Evolutionary conservation across 495 filamentous ascomycete genomes (phyloP), one percentile per base, ranked within the genome.

Genomic region (Daldinia bambusicola): DNA sequence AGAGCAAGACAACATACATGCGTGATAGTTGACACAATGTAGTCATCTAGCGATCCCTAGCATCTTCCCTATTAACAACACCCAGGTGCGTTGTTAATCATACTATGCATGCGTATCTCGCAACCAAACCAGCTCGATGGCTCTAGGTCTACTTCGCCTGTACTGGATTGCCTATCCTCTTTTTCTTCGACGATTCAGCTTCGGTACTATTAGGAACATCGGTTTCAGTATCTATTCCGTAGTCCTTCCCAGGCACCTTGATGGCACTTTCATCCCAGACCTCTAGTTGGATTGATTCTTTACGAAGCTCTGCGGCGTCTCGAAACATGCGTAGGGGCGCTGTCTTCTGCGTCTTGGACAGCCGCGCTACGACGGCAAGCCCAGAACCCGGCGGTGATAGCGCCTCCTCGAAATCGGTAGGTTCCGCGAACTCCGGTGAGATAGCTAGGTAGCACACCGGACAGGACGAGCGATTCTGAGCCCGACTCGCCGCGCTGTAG

Each of bases 361-460:
- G 20, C 30, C 75, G 38, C 4, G 61, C 73, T 20, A 74, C 64
- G n/a, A 18, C 56, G n/a, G 50, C 38, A 20, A 55, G 43, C 10
- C 63, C 61, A 12, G 61, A 70, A 9, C 61, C 71, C 1, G 2
- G 16, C 12, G 59, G 64, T 10, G 43, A 48, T 4, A 77, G 61
- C 1, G 38, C 56, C 0, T 62, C 31, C 31, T 69, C 66, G 22
- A 77, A 52, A 50, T 77, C 75, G 0, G 20, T 31, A 3, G 67
- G 51, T 9, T 40, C 37, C 10, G 73, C 70, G 43, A 30, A 57
- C 18, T 61, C 50, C 13, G 73, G 75, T 1, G 69, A 56, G 18
- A 70, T 59, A 2, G 73, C 72, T 12, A 83, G 8, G 48, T 55
- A 72, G 60, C 55, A 74, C 5, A 31, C 41, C 4, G 73, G 72